A percentile compares a stretch with the other conserved stretches of the same genome.
phyloP scores from a whole-genome alignment of 257 asterid species.

The Salvia splendens region DNA sequence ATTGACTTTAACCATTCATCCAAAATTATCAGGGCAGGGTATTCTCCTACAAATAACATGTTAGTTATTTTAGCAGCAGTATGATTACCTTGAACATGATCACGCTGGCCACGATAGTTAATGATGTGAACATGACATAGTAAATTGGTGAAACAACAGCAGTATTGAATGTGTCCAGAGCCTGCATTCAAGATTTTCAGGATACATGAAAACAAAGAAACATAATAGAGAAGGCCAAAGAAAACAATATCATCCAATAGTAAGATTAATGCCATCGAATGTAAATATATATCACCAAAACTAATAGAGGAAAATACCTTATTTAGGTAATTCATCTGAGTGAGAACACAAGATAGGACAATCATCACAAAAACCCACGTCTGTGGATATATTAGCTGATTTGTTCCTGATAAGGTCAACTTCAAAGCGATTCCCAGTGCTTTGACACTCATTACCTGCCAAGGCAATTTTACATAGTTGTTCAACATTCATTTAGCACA shows the following conservation, averaged over 20 bases:
- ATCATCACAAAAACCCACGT: slow-evolving; percentile 83
- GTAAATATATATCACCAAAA: slow-evolving; percentile 6
- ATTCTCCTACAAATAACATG: slow-evolving; percentile 14
- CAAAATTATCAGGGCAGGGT: slow-evolving; percentile 6
- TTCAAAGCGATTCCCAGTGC: slow-evolving; percentile 94
- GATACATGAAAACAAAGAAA: slow-evolving; percentile 25
- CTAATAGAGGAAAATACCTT: slow-evolving; percentile 48
- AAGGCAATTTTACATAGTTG: slow-evolving; percentile 21
- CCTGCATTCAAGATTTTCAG: slow-evolving; percentile 58
- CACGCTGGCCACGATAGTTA: slow-evolving; percentile 93
- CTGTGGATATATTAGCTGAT: slow-evolving; percentile 87
- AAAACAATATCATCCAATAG: not conserved
- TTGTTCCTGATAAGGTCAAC: slow-evolving; percentile 85
- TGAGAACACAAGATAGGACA: slow-evolving; percentile 70
- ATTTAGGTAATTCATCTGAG: slow-evolving; percentile 90
- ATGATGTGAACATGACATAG: slow-evolving; percentile 95
- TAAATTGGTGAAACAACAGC: slow-evolving; percentile 97
- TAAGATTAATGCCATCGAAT: slow-evolving; percentile 8
- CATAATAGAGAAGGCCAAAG: not conserved
- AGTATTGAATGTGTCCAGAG: slow-evolving; percentile 96
- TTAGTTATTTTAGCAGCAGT: slow-evolving; percentile 12
- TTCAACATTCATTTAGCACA: slow-evolving; percentile 23
- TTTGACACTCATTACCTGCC: slow-evolving; percentile 96
- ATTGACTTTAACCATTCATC: slow-evolving; percentile 1
- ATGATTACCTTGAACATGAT: slow-evolving; percentile 96